These are phyloP conservation scores for Colletotrichum graminicola DNA, from an alignment of 2,329 filamentous ascomycete genomes.

Conservation along the genomic window DNA sequence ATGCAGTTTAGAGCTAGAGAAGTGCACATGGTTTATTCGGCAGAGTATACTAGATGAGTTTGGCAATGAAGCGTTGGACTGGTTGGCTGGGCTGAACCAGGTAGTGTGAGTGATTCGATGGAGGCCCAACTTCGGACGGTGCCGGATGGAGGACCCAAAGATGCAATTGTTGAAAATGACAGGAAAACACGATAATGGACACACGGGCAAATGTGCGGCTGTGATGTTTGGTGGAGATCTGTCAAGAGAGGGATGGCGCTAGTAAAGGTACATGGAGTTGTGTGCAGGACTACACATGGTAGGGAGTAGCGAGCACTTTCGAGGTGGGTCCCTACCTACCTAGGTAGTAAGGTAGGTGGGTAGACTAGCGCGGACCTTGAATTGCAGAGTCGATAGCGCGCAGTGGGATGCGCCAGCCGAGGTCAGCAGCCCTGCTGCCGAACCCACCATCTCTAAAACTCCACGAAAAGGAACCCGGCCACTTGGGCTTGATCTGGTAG, in stretches of 20 bases:
- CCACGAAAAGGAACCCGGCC: too few relatives aligned
- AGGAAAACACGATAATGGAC: not conserved
- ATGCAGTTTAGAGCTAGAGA: not conserved
- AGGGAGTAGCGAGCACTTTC: not conserved
- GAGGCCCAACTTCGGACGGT: constrained; percentile 28
- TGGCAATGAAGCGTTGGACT: not conserved
- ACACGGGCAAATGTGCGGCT: constrained; percentile 12
- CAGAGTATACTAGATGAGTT: not conserved
- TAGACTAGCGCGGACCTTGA: not conserved
- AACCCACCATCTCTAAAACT: constrained; percentile 37
- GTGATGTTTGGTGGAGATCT: not conserved
- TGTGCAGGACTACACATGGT: not conserved
- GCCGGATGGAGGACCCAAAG: not conserved
- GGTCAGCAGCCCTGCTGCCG: not conserved
- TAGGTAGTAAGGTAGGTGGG: too few relatives aligned
- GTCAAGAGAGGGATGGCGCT: not conserved
- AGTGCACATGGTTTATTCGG: not conserved
- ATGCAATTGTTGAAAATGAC: constrained; percentile 18
- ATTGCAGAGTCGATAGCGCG: not conserved
- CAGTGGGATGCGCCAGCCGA: constrained; percentile 1
- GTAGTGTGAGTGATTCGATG: not conserved
- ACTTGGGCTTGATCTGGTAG: constrained; percentile 9
- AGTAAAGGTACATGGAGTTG: not conserved
- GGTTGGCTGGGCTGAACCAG: not conserved
- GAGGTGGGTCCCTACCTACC: too few relatives aligned